Base-by-base conservation (phyloP, 2,329 filamentous ascomycete genomes). In the Sporothrix sp. region DNA sequence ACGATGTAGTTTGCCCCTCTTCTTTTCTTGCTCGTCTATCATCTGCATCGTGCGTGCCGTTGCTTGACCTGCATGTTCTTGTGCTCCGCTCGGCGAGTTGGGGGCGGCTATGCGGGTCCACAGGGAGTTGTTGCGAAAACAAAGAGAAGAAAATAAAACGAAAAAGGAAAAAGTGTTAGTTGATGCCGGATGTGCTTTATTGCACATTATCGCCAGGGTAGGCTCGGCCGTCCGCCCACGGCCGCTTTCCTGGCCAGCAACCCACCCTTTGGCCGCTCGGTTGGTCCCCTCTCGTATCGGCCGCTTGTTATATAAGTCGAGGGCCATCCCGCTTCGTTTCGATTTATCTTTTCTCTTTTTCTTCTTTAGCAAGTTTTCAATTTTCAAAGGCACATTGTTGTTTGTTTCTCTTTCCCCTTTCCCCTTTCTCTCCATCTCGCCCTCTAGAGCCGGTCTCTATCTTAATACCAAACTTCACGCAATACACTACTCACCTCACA, bases 291-390 rank as follows among this genome's bases (percentile, higher is more conserved):
- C 53, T 57, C 59, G 60, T 59, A 57, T 58, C 62, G 61, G 64
- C 63, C 54, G 60, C 59, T 52, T 58, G 65, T 70, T 71, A 71
- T 72, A 68, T 65, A 65, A 60, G 54, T 58, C 61, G 60, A 59
- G 46, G 58, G 60, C 60, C 64, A 63, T 61, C 59, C 58, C 61
- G 64, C 63, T 68, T 67, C 59, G 61, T 63, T 65, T 63, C 64
- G 48, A 27, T 21, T 35, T 70, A 71, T 66, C 48, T 32, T 21
- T 35, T 70, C 71, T 66, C 68, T 69, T 66, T 68, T 69, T 62
- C 62, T 61, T 79, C 80, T 74, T 74, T 74, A 83, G 81, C 82
- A 85, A 85, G 81, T 71, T 71, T 63, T 72, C 67, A 74, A 74
- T 70, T 63, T 60, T 65, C 67, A 63, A 73, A 73, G 73, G 71